Evolutionary conservation across 306 rosid genomes (phyloP).

Genomic region (cucumber (Cucumis sativus)): Cucumber_9930_V3 NC_026656.2:17711001-17711500

Average conservation of each 20-base stretch:
- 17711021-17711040: not conserved
- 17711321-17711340: not conserved
- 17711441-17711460: conserved; percentile 74
- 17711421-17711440: conserved; percentile 73
- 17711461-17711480: conserved; percentile 52
- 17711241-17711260: conserved; percentile 64
- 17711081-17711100: conserved; percentile 20
- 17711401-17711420: not conserved
- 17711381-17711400: not conserved
- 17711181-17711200: conserved; percentile 43
- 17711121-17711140: not conserved
- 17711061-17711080: conserved; percentile 1
- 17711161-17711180: conserved; percentile 32
- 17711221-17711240: conserved; percentile 12
- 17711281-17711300: conserved; percentile 72
- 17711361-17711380: too few relatives aligned
- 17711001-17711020: not conserved
- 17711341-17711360: too few relatives aligned
- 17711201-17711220: not conserved
- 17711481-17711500: conserved; percentile 62
- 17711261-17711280: conserved; percentile 83
- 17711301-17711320: conserved; percentile 95
- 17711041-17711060: not conserved
- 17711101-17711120: conserved; percentile 46
- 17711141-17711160: conserved; percentile 19